phyloP scores from a whole-genome alignment of 2,329 filamentous ascomycete genomes.

The Leptographium wingfieldii region DNA sequence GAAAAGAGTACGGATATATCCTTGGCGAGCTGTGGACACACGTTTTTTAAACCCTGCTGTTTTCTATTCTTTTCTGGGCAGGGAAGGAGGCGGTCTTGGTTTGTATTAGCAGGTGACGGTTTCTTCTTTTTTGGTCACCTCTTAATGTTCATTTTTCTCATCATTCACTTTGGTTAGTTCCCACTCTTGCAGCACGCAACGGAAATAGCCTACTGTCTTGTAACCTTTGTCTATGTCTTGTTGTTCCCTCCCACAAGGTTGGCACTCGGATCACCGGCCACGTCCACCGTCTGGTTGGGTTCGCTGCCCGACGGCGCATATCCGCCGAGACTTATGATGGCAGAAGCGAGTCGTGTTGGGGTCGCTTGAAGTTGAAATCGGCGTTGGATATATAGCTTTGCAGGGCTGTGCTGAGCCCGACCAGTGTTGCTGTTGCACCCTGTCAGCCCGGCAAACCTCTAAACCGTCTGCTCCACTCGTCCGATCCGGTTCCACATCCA shows the following conservation, averaged over 20 bases:
- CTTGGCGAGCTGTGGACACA: not conserved
- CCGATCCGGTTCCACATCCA: conserved; percentile 21
- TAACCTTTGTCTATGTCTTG: not conserved
- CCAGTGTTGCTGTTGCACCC: conserved; percentile 17
- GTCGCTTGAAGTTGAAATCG: conserved; percentile 25
- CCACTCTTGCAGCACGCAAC: not conserved
- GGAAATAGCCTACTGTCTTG: no score
- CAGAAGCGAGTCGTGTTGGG: conserved; percentile 21
- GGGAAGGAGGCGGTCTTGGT: not conserved
- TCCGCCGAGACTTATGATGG: conserved; percentile 19
- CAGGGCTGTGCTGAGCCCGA: conserved; percentile 22
- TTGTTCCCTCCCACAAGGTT: conserved; percentile 11
- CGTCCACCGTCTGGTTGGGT: conserved; percentile 9
- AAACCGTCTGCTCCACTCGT: conserved; percentile 18
- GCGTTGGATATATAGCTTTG: conserved; percentile 26
- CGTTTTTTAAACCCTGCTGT: not conserved
- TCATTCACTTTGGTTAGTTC: not conserved
- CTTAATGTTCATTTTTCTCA: not conserved
- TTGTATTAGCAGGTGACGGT: not conserved
- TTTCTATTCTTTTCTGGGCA: not conserved
- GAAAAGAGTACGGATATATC: conserved; percentile 1
- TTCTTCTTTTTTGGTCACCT: not conserved
- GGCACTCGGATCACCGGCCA: conserved; percentile 7
- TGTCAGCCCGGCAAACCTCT: conserved; percentile 19
- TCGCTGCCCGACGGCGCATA: conserved; percentile 18